These are phyloP conservation scores for Globisporangium carolinianum DNA, from an alignment of 352 stramenopile genomes.

Conservation along the genomic window DNA sequence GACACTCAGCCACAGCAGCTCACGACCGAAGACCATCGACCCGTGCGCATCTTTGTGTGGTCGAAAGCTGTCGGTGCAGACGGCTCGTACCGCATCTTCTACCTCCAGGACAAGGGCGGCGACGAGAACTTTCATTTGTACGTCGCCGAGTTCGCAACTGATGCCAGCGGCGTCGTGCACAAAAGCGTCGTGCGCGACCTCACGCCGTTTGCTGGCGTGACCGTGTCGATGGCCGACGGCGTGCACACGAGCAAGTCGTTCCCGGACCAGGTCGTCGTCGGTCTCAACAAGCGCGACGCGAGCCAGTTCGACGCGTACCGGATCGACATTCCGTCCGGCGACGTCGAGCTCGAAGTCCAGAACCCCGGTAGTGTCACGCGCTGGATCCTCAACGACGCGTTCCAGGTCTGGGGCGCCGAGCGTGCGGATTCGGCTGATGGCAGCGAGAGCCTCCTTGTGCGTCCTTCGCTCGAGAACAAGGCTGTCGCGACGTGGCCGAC, in stretches of 20 bases:
- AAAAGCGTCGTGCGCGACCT: constrained; percentile 25
- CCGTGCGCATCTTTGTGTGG: constrained; percentile 34
- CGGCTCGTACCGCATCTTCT: constrained; percentile 21
- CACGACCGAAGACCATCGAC: constrained; percentile 29
- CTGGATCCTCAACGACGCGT: constrained; percentile 23
- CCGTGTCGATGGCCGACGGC: constrained; percentile 16
- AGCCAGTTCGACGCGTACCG: constrained; percentile 26
- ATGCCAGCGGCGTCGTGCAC: constrained; percentile 15
- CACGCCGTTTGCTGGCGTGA: constrained; percentile 27
- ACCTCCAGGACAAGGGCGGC: constrained; percentile 33
- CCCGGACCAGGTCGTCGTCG: constrained; percentile 28
- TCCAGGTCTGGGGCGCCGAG: constrained; percentile 19
- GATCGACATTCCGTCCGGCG: constrained; percentile 22
- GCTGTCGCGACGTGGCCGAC: constrained; percentile 21
- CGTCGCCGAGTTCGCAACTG: constrained; percentile 27
- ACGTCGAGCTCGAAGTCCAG: constrained; percentile 17
- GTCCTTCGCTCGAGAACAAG: constrained; percentile 11
- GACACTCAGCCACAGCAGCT: constrained; percentile 24
- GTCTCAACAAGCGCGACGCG: constrained; percentile 28
- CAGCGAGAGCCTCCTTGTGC: constrained; percentile 22
- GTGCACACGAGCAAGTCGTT: constrained; percentile 19
- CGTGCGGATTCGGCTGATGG: constrained; percentile 14
- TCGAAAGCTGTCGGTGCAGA: constrained; percentile 17
- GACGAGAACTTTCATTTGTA: constrained; percentile 45
- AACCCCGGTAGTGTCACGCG: constrained; percentile 25